Evolutionary conservation across 768 basidiomycete species (phyloP).

Genomic region (Xerocomellus chrysenteron): DNA sequence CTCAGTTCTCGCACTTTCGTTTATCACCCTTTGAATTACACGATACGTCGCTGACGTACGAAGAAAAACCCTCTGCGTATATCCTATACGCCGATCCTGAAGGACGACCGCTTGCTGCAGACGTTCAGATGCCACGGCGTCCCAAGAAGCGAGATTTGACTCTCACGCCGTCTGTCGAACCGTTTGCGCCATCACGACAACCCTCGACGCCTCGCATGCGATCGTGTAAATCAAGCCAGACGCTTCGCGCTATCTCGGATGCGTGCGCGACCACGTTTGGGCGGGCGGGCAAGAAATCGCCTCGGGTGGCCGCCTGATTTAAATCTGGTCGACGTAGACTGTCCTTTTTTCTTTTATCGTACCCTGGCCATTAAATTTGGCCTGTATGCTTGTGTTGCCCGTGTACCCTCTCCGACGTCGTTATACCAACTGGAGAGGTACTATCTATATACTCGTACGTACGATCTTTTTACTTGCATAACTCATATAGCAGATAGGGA

Average conservation of each 20-base stretch:
- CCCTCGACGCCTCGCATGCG: constrained; percentile 6
- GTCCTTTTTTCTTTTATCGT: too few species aligned
- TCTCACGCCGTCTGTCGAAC: constrained; percentile 4
- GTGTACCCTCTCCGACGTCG: too few species aligned
- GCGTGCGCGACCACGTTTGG: constrained; percentile 24
- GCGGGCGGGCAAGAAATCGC: constrained; percentile 13
- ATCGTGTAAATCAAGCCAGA: constrained; percentile 11
- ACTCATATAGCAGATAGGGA: too few species aligned
- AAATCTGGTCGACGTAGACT: too few species aligned
- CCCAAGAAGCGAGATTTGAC: constrained; percentile 15
- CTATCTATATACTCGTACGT: too few species aligned
- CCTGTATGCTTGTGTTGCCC: too few species aligned
- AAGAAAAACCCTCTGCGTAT: constrained; percentile 11
- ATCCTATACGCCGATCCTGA: constrained; percentile 20
- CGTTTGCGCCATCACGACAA: not conserved
- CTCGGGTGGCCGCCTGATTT: not conserved
- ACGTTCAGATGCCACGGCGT: not conserved
- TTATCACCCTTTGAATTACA: constrained; percentile 6
- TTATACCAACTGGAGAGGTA: too few species aligned
- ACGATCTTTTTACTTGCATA: too few species aligned
- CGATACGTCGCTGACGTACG: constrained; percentile 6
- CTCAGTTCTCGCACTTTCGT: constrained; percentile 9
- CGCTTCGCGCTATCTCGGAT: constrained; percentile 29
- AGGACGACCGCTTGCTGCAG: constrained; percentile 12
- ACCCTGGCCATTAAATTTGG: too few species aligned